Percentiles rank a stretch among this genome's conserved stretches.
Conservation (phyloP, 768 basidiomycete genomes). For the Hygrocybe punicea region DNA sequence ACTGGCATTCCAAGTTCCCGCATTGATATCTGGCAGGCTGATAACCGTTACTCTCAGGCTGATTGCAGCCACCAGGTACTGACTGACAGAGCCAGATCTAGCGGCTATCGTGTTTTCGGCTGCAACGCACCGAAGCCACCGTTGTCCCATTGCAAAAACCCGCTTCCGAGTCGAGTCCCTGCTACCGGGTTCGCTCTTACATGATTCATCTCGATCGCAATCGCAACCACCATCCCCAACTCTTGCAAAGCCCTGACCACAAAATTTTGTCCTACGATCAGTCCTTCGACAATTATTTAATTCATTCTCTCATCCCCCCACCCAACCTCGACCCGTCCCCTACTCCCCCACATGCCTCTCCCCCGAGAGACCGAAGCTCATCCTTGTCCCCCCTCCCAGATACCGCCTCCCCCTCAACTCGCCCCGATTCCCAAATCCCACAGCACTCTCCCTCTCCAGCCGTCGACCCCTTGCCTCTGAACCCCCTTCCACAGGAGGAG, state of each 20-base stretch:
- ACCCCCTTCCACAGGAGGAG: conserved; percentile 19
- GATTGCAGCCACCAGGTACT: too few species aligned
- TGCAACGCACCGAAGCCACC: conserved; percentile 1
- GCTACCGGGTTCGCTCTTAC: not conserved
- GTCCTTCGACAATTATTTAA: conserved; percentile 28
- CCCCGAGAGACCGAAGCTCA: conserved; percentile 43
- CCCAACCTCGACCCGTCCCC: not conserved
- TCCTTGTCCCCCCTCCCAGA: conserved; percentile 57
- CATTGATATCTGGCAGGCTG: too few species aligned
- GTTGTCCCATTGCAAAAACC: not conserved
- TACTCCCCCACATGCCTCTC: conserved; percentile 7
- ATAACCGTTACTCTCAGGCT: too few species aligned
- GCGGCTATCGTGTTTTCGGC: too few species aligned
- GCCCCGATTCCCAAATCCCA: conserved; percentile 17
- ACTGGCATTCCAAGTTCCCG: too few species aligned
- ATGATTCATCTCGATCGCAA: conserved; percentile 58
- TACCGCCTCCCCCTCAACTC: conserved; percentile 36
- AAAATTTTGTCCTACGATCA: conserved; percentile 45
- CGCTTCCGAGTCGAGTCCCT: not conserved
- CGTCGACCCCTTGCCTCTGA: not conserved
- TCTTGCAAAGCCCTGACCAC: conserved; percentile 16
- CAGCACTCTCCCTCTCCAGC: not conserved
- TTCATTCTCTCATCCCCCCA: conserved; percentile 16
- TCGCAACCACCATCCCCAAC: conserved; percentile 40
- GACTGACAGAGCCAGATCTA: too few species aligned